Conservation (phyloP, 176 grass and related monocot genomes). For the Hordeum marinum region DNA sequence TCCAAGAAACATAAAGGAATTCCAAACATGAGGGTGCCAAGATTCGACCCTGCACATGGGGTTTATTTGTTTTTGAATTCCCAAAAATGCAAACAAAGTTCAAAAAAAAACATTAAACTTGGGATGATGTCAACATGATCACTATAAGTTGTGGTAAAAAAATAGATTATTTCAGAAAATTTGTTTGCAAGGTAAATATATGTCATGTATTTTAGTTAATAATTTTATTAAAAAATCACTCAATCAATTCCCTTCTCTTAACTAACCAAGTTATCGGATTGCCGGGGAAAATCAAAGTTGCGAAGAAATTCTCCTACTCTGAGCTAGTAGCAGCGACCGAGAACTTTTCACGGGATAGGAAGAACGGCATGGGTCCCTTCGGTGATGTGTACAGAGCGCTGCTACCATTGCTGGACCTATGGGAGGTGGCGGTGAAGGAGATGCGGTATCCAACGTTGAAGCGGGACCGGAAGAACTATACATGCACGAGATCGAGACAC, state of each 20-base stretch:
- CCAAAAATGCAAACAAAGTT: too few species aligned
- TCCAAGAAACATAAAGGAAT: too few species aligned
- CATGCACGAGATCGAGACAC: not conserved
- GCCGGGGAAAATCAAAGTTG: not conserved
- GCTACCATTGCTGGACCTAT: not conserved
- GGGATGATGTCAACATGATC: too few species aligned
- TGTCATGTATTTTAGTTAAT: not conserved
- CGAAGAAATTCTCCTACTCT: not conserved
- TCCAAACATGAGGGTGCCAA: too few species aligned
- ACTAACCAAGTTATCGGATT: not conserved
- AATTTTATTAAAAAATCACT: not conserved
- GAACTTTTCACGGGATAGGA: not conserved
- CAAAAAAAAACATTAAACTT: too few species aligned
- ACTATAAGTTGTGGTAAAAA: too few species aligned
- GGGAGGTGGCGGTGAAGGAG: conserved; percentile 2
- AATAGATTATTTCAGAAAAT: not conserved
- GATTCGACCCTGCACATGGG: too few species aligned
- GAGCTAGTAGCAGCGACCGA: not conserved
- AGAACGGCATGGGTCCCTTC: not conserved
- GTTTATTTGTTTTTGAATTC: too few species aligned
- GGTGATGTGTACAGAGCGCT: not conserved
- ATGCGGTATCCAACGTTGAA: not conserved
- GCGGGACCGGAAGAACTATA: not conserved
- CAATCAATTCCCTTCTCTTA: not conserved
- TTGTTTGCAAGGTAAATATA: not conserved